These are phyloP conservation scores for Wickerhamomyces canadensis DNA, from an alignment of 805 yeast genomes.

Conservation along the genomic window DNA sequence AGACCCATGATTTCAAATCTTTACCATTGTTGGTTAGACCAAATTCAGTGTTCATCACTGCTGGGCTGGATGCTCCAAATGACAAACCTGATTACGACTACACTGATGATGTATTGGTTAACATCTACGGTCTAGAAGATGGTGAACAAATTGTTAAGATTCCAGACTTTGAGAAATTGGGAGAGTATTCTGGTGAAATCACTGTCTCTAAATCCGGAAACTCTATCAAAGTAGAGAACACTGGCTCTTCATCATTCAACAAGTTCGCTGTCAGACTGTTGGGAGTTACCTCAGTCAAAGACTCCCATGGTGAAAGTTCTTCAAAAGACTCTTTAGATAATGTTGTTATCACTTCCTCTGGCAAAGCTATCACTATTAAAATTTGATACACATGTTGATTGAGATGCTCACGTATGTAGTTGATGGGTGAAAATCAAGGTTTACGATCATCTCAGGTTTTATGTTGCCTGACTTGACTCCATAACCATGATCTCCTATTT, in stretches of 20 bases:
- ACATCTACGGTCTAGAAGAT: conserved; percentile 13
- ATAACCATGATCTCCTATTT: too few relatives aligned
- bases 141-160: conserved; percentile 15
- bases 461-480: too few relatives aligned
- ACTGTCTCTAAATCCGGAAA: conserved; percentile 7
- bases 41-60: conserved; percentile 12
- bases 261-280: conserved; percentile 15
- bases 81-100: conserved; percentile 18
- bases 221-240: conserved; percentile 4
- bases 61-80: conserved; percentile 13
- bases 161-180: conserved; percentile 11
- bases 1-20: conserved; percentile 14
- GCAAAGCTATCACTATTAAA: background rate
- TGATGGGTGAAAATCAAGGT: too few relatives aligned
- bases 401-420: too few relatives aligned
- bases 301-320: background rate
- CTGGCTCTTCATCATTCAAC: conserved; percentile 5
- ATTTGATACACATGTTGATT: too few relatives aligned
- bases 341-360: conserved; percentile 1
- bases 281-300: conserved; percentile 4
- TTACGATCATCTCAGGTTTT: too few relatives aligned
- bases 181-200: conserved; percentile 10
- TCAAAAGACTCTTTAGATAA: conserved; percentile 13
- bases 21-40: conserved; percentile 17
- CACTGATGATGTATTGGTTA: conserved; percentile 16